Percentiles rank a stretch among this genome's conserved stretches.
These are phyloP conservation scores for Scenedesmus sp. DNA, from an alignment of 163 green algal genomes.

Conservation along the genomic window DNA sequence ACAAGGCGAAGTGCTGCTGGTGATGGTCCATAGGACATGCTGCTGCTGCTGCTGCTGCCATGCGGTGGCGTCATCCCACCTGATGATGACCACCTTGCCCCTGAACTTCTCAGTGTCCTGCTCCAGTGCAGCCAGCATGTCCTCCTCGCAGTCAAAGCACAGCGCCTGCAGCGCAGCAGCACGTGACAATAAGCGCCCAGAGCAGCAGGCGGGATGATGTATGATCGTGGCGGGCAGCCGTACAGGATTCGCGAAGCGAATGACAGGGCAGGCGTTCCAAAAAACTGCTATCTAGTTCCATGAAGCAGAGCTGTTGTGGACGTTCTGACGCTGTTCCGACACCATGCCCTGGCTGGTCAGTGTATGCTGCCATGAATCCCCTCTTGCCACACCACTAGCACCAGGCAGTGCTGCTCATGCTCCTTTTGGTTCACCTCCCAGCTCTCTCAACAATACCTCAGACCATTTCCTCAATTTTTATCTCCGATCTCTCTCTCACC, in stretches of 20 bases:
- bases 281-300: not conserved
- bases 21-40: too few species aligned
- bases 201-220: not conserved
- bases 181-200: not conserved
- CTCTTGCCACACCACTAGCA: not conserved
- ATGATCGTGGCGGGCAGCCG: too few species aligned
- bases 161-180: constrained; percentile 38
- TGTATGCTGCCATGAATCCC: not conserved
- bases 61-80: constrained; percentile 48
- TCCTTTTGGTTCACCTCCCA: too few species aligned
- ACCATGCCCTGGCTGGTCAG: too few species aligned
- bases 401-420: too few species aligned
- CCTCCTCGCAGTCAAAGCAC: constrained; percentile 95
- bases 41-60: too few species aligned
- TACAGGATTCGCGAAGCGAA: too few species aligned
- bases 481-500: constrained; percentile 49
- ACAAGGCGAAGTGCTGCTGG: not conserved
- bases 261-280: not conserved
- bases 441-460: too few species aligned
- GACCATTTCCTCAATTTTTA: not conserved
- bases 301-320: not conserved
- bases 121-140: constrained; percentile 93
- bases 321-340: too few species aligned
- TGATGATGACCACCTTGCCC: constrained; percentile 95
- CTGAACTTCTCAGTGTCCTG: constrained; percentile 85